phyloP scores from a whole-genome alignment of 2,329 filamentous ascomycete genomes.

The Dactylellina drechsleri region DNA sequence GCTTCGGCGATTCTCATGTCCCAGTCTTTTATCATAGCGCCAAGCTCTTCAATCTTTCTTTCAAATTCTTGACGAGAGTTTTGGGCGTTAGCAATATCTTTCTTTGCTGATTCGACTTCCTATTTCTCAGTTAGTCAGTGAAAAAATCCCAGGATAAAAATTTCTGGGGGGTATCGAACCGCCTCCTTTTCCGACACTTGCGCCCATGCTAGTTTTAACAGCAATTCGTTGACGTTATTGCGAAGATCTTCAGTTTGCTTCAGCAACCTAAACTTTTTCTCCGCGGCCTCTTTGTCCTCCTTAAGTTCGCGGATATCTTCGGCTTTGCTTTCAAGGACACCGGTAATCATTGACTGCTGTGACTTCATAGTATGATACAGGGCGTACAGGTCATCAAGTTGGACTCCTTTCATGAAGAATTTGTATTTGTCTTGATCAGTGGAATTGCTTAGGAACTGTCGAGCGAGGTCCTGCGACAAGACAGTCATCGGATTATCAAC shows the following conservation, averaged over 20 bases:
- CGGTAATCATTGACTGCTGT: constrained; percentile 76
- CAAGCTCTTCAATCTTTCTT: constrained; percentile 13
- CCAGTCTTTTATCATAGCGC: constrained; percentile 9
- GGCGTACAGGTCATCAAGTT: constrained; percentile 88
- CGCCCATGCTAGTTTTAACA: constrained; percentile 81
- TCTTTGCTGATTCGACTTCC: constrained; percentile 4
- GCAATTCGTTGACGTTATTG: constrained; percentile 69
- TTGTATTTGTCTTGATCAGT: constrained; percentile 88
- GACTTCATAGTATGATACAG: constrained; percentile 89
- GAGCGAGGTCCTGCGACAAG: constrained; percentile 91
- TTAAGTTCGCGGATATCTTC: constrained; percentile 73
- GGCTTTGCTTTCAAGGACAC: constrained; percentile 70
- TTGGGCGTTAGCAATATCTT: constrained; percentile 7
- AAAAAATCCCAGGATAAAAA: background rate
- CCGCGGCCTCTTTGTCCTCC: constrained; percentile 70
- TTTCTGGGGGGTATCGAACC: constrained; percentile 56
- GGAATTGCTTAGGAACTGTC: constrained; percentile 89
- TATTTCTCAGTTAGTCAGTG: background rate
- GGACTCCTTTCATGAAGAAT: constrained; percentile 93
- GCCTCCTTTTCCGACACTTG: constrained; percentile 82
- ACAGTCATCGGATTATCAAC: constrained; percentile 98
- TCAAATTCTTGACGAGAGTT: background rate
- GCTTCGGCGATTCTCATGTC: constrained; percentile 33
- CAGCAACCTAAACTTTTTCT: constrained; percentile 72
- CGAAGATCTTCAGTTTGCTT: constrained; percentile 74